Percentiles rank a stretch among this genome's conserved stretches.
These are phyloP conservation scores for Baorangia bicolor DNA, from an alignment of 768 basidiomycete species.

Conservation along the genomic window DNA sequence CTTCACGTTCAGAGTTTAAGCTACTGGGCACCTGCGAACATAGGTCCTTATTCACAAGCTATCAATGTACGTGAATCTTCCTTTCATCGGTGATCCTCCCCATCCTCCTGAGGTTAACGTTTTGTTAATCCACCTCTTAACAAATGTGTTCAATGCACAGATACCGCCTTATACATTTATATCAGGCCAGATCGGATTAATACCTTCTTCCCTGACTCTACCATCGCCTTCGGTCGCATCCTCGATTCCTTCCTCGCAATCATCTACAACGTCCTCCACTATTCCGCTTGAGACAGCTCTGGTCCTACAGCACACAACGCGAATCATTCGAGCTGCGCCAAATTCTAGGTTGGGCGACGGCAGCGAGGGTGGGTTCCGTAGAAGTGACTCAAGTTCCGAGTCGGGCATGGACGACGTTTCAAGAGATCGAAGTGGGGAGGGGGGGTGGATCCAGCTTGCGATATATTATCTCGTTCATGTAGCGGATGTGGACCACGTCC, in stretches of 20 bases:
- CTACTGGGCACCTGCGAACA: constrained; percentile 99
- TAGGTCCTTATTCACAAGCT: constrained; percentile 97
- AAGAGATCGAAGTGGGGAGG: constrained; percentile 20
- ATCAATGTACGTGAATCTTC: constrained; percentile 56
- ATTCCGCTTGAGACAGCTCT: constrained; percentile 69
- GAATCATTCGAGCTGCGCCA: constrained; percentile 60
- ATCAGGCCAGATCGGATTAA: constrained; percentile 93
- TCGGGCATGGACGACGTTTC: constrained; percentile 35
- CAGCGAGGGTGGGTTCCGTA: constrained; percentile 27
- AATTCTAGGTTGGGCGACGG: constrained; percentile 38
- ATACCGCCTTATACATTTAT: constrained; percentile 76
- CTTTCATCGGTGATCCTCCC: background rate
- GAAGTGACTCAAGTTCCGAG: constrained; percentile 12
- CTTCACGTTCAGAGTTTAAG: constrained; percentile 95
- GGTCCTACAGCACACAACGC: constrained; percentile 73
- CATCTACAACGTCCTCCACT: constrained; percentile 53
- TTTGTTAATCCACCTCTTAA: background rate
- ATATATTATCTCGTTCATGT: constrained; percentile 68
- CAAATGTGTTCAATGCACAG: constrained; percentile 37
- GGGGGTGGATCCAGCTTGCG: constrained; percentile 59
- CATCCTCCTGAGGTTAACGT: background rate
- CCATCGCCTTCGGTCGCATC: constrained; percentile 43
- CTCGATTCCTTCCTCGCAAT: constrained; percentile 29
- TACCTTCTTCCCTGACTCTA: constrained; percentile 74
- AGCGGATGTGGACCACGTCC: constrained; percentile 40